These are phyloP conservation scores for Homolaphlyctis polyrhiza DNA, from an alignment of 371 early-diverging fungal species.

Conservation along the genomic window DNA sequence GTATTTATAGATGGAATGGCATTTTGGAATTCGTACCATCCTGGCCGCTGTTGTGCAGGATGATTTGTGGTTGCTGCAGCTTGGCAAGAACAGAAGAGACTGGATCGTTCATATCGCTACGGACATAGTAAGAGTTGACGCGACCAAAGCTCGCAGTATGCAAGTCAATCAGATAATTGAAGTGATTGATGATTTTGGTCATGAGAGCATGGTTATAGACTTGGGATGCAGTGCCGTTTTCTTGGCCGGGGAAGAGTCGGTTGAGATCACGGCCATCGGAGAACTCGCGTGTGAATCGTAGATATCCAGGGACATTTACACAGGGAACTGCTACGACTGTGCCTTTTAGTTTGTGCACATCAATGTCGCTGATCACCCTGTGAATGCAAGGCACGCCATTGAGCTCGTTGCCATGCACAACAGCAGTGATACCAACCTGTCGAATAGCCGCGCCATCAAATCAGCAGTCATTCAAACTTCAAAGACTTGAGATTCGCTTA, in stretches of 20 bases:
- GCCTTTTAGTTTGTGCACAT: constrained; percentile 65
- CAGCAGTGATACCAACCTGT: constrained; percentile 53
- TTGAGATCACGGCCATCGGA: constrained; percentile 74
- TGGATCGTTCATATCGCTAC: constrained; percentile 79
- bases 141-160: constrained; percentile 86
- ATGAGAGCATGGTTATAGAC: constrained; percentile 78
- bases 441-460: no score
- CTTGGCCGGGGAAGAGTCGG: constrained; percentile 72
- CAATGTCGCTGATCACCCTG: constrained; percentile 73
- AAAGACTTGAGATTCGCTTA: background rate
- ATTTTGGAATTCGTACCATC: constrained; percentile 27
- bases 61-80: constrained; percentile 83
- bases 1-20: background rate
- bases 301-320: constrained; percentile 80
- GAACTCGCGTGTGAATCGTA: constrained; percentile 74
- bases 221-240: constrained; percentile 69
- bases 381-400: constrained; percentile 91
- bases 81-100: constrained; percentile 71
- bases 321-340: constrained; percentile 86
- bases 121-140: constrained; percentile 81
- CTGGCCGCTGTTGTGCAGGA: constrained; percentile 47
- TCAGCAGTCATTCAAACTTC: no score
- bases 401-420: constrained; percentile 87
- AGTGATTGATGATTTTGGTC: constrained; percentile 70
- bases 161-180: constrained; percentile 79